Evolutionary conservation across 2,329 filamentous ascomycete genomes (phyloP), one percentile per base, ranked within the genome.

Genomic region (Colletotrichum chlorophyti): DNA sequence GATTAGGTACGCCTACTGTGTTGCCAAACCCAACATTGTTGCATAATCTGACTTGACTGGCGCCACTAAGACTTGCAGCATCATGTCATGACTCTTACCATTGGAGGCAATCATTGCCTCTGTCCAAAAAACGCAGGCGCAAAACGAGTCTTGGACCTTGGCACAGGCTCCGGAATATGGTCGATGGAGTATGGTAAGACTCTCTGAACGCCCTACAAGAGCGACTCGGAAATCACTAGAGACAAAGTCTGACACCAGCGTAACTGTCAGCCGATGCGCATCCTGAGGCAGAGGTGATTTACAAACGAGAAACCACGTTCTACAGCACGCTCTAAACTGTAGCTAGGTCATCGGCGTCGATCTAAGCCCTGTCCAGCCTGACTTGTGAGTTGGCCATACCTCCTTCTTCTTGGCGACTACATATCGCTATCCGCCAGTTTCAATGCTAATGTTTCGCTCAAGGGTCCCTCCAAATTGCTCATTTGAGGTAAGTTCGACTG

Each of bases 401-500:
- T 1, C 6, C 6, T 27, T 21, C 10, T 3, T 27, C 7, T 9
- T 14, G n/a, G 10, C 7, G 2, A 17, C 31, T 8, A 10, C n/a
- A 17, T 23, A 8, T 15, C 42, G 14, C 5, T 6, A 15, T 10
- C n/a, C n/a, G n/a, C n/a, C n/a, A n/a, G n/a, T n/a, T 21, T 15
- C 4, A 6, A 21, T 38, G 12, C n/a, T 46, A 4, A 46, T 15
- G 2, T 19, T n/a, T n/a, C 10, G 4, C 7, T 26, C 9, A 24
- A 75, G 74, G 64, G 75, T 80, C 4, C 79, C 80, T 3, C 72
- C 77, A 1, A 83, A 84, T 51, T 72, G 80, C 6, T 66, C 69
- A n/a, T 83, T 83, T 60, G 74, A 77, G 41, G 68, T 34, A 34
- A 8, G 8, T 5, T 34, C 31, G 17, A 7, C 19, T n/a, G n/a